Base-by-base conservation (phyloP, 1,284 basidiomycete genomes). In the Microbotryum intermedium region DNA sequence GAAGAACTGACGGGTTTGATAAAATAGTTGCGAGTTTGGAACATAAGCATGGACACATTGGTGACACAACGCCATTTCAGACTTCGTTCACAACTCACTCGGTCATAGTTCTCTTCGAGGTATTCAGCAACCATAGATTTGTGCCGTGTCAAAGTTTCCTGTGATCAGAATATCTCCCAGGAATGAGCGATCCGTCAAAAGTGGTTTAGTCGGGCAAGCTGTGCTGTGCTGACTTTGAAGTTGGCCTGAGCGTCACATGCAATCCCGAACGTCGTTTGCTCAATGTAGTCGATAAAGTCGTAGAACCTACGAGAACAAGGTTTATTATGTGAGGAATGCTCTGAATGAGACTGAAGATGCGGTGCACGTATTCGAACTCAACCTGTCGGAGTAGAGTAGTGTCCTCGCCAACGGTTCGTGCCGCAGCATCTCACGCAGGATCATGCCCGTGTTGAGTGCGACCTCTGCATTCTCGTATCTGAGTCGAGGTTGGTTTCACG, bases 161-260 rank as follows among this genome's bases (percentile, higher is more conserved):
- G 62, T 9, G n/a, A 34, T 29, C n/a, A 23, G 13, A 4, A 44
- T 6, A 16, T 39, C 21, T 9, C 11, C 25, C 23, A 2, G 42
- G 1, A 25, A 4, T 6, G 28, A 20, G 18, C n/a, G n/a, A 47
- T 1, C n/a, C 3, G 46, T 11, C 34, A 39, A 39, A 39, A 11
- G 6, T 16, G 34, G 16, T 3, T 48, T 21, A 25, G 25, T 18
- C 10, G 10, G 45, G 21, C 25, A 42, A 42, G 56, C 43, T 8
- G 11, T 8, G 11, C 8, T 39, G 6, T 2, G 8, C 74, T 34
- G 45, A 79, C 79, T 72, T 97, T 97, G 74, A 98, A 82, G 75
- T 95, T 97, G 34, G 88, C 86, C 72, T 95, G 95, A 6, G 94
- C 94, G 74, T 98, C 95, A 70, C 94, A 97, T 0, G 93, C 95